Percentiles rank a stretch among this genome's conserved stretches.
Conservation (phyloP, 2,329 filamentous ascomycete species). For the Aspergillus persii region DNA sequence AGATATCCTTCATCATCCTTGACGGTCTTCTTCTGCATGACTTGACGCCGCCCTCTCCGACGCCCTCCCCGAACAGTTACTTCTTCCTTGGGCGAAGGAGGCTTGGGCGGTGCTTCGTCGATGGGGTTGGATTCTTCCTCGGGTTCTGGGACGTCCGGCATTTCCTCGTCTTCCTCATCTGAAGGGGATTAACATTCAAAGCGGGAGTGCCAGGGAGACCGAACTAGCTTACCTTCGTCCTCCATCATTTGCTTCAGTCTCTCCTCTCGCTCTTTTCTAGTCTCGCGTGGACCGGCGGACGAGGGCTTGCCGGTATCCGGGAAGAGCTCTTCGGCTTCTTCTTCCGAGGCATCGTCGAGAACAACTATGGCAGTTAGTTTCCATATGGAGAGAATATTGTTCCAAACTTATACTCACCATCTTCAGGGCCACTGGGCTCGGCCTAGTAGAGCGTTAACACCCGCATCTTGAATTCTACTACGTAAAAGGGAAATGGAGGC, state of each 20-base stretch:
- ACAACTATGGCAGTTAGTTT: constrained; percentile 38
- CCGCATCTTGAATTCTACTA: neutral
- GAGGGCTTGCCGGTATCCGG: constrained; percentile 36
- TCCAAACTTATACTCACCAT: constrained; percentile 41
- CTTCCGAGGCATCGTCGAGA: constrained; percentile 57
- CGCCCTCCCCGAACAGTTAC: constrained; percentile 62
- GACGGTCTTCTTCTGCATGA: constrained; percentile 84
- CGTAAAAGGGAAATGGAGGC: constrained; percentile 17
- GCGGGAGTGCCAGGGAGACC: constrained; percentile 32
- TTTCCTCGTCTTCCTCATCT: constrained; percentile 51
- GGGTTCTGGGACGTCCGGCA: constrained; percentile 54
- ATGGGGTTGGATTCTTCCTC: constrained; percentile 36
- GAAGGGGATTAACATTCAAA: constrained; percentile 22
- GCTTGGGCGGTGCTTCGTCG: constrained; percentile 38
- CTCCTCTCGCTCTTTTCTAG: constrained; percentile 63
- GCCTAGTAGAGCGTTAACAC: constrained; percentile 26
- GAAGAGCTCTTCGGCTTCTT: constrained; percentile 54
- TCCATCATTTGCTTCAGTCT: constrained; percentile 75
- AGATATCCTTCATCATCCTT: constrained; percentile 89
- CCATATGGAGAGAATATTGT: neutral
- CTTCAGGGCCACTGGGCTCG: constrained; percentile 44
- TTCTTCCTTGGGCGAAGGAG: constrained; percentile 49
- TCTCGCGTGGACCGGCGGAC: constrained; percentile 42
- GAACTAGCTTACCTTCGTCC: constrained; percentile 46
- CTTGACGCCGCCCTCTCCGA: constrained; percentile 70